These are phyloP conservation scores for Diplodia mutila DNA, from an alignment of 2,329 filamentous ascomycete species.

Conservation along the genomic window DNA sequence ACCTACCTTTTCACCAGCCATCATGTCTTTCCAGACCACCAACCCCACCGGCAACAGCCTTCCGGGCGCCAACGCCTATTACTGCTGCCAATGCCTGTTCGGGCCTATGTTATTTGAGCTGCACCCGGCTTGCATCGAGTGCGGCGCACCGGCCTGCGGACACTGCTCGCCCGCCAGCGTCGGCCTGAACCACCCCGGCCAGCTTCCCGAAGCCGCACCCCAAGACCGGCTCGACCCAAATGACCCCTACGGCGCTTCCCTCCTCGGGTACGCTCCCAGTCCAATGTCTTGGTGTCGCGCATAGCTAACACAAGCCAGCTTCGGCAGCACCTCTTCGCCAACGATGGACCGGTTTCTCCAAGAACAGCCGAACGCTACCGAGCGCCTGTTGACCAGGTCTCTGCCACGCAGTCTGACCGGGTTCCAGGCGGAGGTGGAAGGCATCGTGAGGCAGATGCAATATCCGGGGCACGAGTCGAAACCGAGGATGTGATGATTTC, in stretches of 20 bases:
- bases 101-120: not conserved
- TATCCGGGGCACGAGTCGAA: not conserved
- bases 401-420: not conserved
- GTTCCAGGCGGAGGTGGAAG: not conserved
- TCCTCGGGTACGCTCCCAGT: not conserved
- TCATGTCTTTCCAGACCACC: not conserved
- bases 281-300: not conserved
- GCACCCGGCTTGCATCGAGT: slow-evolving; percentile 6
- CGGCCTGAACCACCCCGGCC: not conserved
- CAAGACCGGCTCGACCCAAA: not conserved
- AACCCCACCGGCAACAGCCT: not conserved
- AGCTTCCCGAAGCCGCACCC: not conserved
- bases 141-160: not conserved
- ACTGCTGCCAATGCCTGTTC: slow-evolving; percentile 9
- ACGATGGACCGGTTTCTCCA: slow-evolving; percentile 6
- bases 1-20: not conserved
- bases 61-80: not conserved
- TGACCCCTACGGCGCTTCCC: not conserved
- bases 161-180: not conserved
- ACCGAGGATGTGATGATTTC: not conserved
- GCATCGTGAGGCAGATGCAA: not conserved
- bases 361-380: not conserved
- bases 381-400: not conserved
- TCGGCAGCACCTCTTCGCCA: not conserved
- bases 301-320: not conserved